Base-by-base conservation (phyloP, 129 eudicot genomes). In the Ambrosia trifida region DNA sequence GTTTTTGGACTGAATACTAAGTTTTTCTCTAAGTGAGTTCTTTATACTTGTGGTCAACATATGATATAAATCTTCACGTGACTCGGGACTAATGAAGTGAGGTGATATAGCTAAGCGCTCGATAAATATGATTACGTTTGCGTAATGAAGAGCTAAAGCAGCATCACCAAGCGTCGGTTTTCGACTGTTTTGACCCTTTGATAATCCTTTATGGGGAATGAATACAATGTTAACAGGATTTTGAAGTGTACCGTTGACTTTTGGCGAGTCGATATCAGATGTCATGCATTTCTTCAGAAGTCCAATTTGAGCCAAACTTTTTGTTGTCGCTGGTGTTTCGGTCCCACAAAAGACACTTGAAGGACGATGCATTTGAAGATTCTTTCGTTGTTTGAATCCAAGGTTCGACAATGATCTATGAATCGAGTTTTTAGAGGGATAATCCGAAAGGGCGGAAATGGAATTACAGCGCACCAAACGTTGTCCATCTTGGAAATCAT, bases 91-190 rank as follows among this genome's bases (percentile, higher is more conserved):
- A 35, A 90, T 84, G 72, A 84, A 76, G 79, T 95, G 94, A 60
- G 99, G 99, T 10, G 91, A 87, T 11, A 85, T 79, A 53, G 95
- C 87, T 45, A 95, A 83, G 78, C 88, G 81, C 80, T 95, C 97
- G 12, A 90, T 84, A 60, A 79, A 71, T 62, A 95, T 79, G 53
- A 90, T 88, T 32, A 88, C 49, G 20, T 90, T 87, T n/a, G 99
- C 96, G 36, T 95, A 95, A 79, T 86, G 97, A 50, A 90, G 96
- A 68, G 96, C 80, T 73, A 90, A 72, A 72, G 91, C 97, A 49
- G 94, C 87, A 32, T 76, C 81, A 31, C 94, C 96, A 49, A 90
- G 96, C 24, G 97, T 87, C 11, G 78, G 78, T 19, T 78, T 72
- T 64, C 79, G 83, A 69, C 78, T 60, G 31, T 59, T 64, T 64